phyloP scores from a whole-genome alignment of 2,329 filamentous ascomycete species.

The Arthrocladium fulminans region DNA sequence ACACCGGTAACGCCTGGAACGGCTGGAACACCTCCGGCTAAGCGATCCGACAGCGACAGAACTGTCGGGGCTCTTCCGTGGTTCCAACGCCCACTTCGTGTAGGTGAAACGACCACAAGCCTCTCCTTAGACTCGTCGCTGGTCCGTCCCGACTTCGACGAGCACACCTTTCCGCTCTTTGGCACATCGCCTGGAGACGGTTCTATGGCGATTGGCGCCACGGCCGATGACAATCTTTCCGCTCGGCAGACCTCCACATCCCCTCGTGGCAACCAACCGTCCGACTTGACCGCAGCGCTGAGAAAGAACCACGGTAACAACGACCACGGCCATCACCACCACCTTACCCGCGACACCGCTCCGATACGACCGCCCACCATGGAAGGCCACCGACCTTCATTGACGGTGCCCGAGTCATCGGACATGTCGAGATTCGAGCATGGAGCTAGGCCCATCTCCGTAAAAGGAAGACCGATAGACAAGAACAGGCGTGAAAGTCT shows the following conservation, averaged over 20 bases:
- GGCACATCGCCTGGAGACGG: slow-evolving; percentile 26
- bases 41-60: slow-evolving; percentile 22
- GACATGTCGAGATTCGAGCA: slow-evolving; percentile 24
- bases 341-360: too few relatives aligned
- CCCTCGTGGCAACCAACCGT: slow-evolving; percentile 51
- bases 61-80: slow-evolving; percentile 34
- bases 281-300: slow-evolving; percentile 54
- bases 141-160: slow-evolving; percentile 29
- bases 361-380: slow-evolving; percentile 12
- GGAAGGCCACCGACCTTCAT: slow-evolving; percentile 15
- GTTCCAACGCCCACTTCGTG: slow-evolving; percentile 33
- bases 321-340: too few relatives aligned
- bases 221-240: slow-evolving; percentile 51
- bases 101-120: slow-evolving; percentile 33
- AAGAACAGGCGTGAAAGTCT: slow-evolving; percentile 46
- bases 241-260: slow-evolving; percentile 50
- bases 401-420: slow-evolving; percentile 24
- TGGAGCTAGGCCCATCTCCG: slow-evolving; percentile 53
- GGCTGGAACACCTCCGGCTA: slow-evolving; percentile 36
- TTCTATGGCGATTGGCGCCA: slow-evolving; percentile 46
- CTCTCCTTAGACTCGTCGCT: slow-evolving; percentile 28
- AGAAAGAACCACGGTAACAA: slow-evolving; percentile 40
- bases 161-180: slow-evolving; percentile 34
- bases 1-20: slow-evolving; percentile 42
- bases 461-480: slow-evolving; percentile 29